A percentile compares a stretch with the other conserved stretches of the same genome.
These are phyloP conservation scores for Diaporthe longicolla DNA, from an alignment of 2,329 filamentous ascomycete genomes.

Conservation along the genomic window DNA sequence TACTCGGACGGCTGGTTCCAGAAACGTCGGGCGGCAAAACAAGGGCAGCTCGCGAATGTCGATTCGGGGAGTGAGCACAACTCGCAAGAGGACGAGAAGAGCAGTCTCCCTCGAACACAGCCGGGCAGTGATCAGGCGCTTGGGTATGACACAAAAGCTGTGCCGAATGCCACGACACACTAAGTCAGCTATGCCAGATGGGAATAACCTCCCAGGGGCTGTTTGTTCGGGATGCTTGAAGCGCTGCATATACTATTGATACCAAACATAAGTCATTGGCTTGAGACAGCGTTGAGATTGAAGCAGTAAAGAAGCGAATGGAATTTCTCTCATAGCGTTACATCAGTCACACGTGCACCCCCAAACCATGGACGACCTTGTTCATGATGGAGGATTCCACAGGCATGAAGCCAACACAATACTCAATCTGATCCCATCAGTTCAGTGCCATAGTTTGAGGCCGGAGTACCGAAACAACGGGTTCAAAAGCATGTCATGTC, in stretches of 20 bases:
- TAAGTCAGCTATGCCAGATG: not conserved
- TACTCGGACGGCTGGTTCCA: slow-evolving; percentile 58
- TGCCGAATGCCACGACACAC: slow-evolving; percentile 3
- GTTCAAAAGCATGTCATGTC: too few species aligned
- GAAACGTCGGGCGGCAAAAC: slow-evolving; percentile 2
- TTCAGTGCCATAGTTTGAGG: too few species aligned
- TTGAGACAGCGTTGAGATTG: slow-evolving; percentile 2
- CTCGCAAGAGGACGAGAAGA: slow-evolving; percentile 20
- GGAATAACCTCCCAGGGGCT: not conserved
- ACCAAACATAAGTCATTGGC: not conserved
- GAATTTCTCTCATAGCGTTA: not conserved
- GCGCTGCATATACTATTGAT: slow-evolving; percentile 2
- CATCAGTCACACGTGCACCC: not conserved
- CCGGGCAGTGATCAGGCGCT: not conserved
- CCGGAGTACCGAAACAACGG: too few species aligned
- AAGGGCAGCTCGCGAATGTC: not conserved
- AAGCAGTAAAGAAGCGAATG: not conserved
- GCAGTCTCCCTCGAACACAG: not conserved
- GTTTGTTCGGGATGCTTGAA: not conserved
- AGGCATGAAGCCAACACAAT: too few species aligned
- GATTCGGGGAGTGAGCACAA: slow-evolving; percentile 21
- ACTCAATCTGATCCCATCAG: too few species aligned
- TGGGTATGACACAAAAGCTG: not conserved
- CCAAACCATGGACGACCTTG: too few species aligned
- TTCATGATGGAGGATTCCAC: too few species aligned